These are phyloP conservation scores for Prunus armeniaca DNA, from an alignment of 306 rosid species.

Conservation along the genomic window DNA sequence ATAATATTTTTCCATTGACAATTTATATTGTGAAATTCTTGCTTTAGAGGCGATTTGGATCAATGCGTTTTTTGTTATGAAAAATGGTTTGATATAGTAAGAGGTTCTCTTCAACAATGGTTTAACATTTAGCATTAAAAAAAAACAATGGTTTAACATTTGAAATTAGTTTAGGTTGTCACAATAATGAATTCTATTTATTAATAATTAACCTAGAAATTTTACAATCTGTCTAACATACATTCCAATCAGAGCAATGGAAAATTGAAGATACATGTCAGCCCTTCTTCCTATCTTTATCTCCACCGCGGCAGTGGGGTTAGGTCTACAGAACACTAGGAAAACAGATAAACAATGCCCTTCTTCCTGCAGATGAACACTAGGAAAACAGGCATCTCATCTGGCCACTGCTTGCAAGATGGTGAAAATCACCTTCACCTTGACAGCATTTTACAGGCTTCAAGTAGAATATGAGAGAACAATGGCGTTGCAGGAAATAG, in stretches of 20 bases:
- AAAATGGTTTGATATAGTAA: no score
- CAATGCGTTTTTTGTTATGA: not conserved
- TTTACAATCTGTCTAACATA: conserved; percentile 1
- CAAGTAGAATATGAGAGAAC: not conserved
- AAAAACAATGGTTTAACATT: not conserved
- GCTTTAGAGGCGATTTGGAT: not conserved
- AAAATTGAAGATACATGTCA: not conserved
- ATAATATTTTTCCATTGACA: no score
- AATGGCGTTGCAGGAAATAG: not conserved
- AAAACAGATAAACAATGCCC: no score
- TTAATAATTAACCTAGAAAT: no score
- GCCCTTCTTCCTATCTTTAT: not conserved
- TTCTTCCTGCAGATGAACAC: not conserved
- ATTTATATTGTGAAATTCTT: no score
- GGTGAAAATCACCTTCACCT: not conserved
- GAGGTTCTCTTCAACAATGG: not conserved
- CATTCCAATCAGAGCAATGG: not conserved
- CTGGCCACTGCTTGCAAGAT: not conserved
- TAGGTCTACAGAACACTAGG: not conserved
- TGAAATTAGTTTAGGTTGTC: not conserved
- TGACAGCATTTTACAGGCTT: not conserved
- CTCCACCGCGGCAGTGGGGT: not conserved
- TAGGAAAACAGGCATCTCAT: not conserved
- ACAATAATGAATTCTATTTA: no score
- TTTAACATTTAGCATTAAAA: no score